A percentile compares a stretch with the other conserved stretches of the same genome.
Evolutionary conservation across 148 eudicot genomes (phyloP).

Genomic region (Fagopyrum tataricum): DNA sequence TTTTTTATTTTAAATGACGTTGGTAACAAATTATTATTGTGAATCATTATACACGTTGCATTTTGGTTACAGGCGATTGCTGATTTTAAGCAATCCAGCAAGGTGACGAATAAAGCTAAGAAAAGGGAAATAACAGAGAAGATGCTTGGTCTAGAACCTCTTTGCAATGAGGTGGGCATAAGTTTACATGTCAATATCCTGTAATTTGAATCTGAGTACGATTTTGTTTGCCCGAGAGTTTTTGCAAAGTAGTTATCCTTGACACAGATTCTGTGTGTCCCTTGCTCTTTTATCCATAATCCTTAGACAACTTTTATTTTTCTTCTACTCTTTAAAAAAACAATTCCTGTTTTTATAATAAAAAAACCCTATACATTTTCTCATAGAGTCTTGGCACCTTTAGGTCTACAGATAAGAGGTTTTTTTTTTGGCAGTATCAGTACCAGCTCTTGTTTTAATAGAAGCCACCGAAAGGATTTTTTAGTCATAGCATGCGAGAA

Average conservation of each 20-base stretch:
- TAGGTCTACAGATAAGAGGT: background rate
- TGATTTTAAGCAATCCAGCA: slow-evolving; percentile 35
- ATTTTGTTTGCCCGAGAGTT: background rate
- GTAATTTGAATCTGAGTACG: background rate
- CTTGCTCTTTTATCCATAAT: background rate
- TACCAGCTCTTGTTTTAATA: background rate
- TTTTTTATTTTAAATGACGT: background rate
- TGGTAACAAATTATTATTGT: background rate
- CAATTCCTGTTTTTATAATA: background rate
- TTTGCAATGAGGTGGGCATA: slow-evolving; percentile 42
- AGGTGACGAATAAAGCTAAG: slow-evolving; percentile 35
- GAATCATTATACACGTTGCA: background rate
- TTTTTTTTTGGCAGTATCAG: background rate
- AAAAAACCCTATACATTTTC: background rate
- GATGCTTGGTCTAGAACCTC: slow-evolving; percentile 56
- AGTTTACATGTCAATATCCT: background rate
- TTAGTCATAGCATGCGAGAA: background rate
- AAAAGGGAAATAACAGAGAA: slow-evolving; percentile 44
- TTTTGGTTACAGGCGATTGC: slow-evolving; percentile 55
- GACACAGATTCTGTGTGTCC: background rate
- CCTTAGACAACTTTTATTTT: background rate
- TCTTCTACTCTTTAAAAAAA: background rate
- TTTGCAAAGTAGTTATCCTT: background rate
- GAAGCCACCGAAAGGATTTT: background rate
- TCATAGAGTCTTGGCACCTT: background rate